Base-by-base conservation (phyloP, 2,329 filamentous ascomycete genomes). In the Fusarium mexicanum region DNA sequence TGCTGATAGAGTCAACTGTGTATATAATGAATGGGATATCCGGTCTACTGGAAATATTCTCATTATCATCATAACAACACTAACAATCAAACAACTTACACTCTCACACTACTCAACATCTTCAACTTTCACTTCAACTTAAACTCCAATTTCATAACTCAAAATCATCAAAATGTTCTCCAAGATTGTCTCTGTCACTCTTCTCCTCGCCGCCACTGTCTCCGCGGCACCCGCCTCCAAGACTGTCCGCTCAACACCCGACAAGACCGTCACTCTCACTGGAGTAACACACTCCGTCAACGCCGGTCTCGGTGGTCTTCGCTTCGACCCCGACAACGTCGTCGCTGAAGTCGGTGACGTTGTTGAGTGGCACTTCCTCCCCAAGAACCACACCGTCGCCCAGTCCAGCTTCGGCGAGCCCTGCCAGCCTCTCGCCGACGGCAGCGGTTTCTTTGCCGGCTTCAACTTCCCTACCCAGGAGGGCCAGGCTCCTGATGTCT, bases 361-460 rank as follows among this genome's bases (percentile, higher is more conserved):
- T 8, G 78, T 90, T 65, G 87, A 90, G 81, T 90, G 86, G 82
- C 85, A 87, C 76, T 90, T 87, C 83, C 85, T 85, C 71, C 84
- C 87, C 14, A 77, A 74, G 66, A 88, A 86, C 81, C 88, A 89
- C 84, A 85, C 84, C 24, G 81, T 90, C 47, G 83, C 76, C 4
- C 80, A 85, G 77, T 84, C 84, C 43, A 81, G 77, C 77, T 86
- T 86, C 69, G 82, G 70, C 60, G 72, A 81, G 50, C 85, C 85
- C 29, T 87, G 86, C 80, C 20, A 79, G 64, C 85, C 85, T 5
- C 79, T 83, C 17, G 76, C 77, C 58, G 80, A 80, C 68, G 76
- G 77, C 38, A 74, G 79, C 6, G 84, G 82, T 50, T 87, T 87
- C 80, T 86, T 83, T 78, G 82, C 84, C 2, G 85, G 85, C 69